Percentiles rank a stretch among this genome's conserved stretches.
phyloP scores from a whole-genome alignment of 2,329 filamentous ascomycete species.

The Arthrobotrys sinensis region DNA sequence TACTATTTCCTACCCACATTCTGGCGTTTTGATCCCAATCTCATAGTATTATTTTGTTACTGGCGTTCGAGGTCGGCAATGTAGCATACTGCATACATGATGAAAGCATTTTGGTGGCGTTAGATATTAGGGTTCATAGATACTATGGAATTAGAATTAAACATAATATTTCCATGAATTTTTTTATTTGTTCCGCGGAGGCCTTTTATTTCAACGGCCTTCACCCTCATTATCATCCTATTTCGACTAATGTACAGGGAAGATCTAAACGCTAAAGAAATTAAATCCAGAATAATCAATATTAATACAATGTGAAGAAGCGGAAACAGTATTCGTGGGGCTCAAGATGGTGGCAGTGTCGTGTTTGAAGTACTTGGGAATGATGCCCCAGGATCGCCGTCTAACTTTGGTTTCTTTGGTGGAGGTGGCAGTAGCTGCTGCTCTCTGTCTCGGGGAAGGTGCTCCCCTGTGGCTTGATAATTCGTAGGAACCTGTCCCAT shows the following conservation, averaged over 20 bases:
- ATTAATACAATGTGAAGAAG: constrained; percentile 13
- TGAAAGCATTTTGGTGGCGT: constrained; percentile 9
- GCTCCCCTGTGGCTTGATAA: not conserved
- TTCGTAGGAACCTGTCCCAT: not conserved
- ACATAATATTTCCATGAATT: no score
- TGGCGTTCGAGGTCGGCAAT: constrained; percentile 12
- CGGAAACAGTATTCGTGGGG: not conserved
- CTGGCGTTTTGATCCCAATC: not conserved
- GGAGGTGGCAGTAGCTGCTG: not conserved
- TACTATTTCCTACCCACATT: no score
- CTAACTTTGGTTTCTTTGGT: not conserved
- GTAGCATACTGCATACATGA: not conserved
- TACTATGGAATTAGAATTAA: not conserved
- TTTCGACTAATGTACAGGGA: constrained; percentile 10
- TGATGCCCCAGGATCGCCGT: not conserved
- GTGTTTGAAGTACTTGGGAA: not conserved
- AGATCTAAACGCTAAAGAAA: not conserved
- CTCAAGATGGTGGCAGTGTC: not conserved
- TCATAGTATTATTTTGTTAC: not conserved
- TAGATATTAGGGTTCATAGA: constrained; percentile 1
- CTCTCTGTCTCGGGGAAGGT: not conserved
- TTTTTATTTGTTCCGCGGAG: no score
- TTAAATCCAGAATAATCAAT: not conserved
- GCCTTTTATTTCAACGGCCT: no score
- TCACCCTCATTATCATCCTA: not conserved